Evolutionary conservation across 306 rosid genomes (phyloP).

Genomic region (Potentilla sterilis): DNA sequence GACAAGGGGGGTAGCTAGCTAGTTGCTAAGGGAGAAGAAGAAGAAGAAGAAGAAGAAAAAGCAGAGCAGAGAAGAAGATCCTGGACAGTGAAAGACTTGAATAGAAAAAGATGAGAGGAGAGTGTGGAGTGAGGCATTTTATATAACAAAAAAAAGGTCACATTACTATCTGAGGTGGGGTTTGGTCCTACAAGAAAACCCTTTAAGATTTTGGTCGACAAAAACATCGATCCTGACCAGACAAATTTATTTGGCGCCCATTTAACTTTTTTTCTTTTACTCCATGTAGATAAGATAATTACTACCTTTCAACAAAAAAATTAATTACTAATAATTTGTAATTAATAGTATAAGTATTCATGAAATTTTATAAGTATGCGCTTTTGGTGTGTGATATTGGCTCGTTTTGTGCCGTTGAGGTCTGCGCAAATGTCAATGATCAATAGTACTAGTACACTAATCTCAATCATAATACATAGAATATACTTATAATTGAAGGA

Average conservation of each 20-base stretch:
- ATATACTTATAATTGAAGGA: too few relatives aligned
- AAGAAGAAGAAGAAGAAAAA: constrained; percentile 7
- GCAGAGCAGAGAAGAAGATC: neutral
- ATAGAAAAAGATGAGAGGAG: constrained; percentile 18
- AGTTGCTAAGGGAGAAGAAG: neutral
- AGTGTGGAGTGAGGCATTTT: constrained; percentile 16
- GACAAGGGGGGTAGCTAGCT: neutral
- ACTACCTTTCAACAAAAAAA: too few relatives aligned
- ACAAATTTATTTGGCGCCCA: constrained; percentile 29
- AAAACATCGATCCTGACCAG: constrained; percentile 20
- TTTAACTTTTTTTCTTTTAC: neutral
- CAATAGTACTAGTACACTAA: neutral
- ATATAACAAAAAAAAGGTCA: constrained; percentile 8
- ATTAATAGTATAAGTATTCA: constrained; percentile 1
- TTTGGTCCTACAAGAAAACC: constrained; percentile 19
- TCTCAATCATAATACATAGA: neutral
- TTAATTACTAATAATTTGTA: neutral
- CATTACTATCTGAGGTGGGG: neutral
- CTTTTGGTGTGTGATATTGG: neutral
- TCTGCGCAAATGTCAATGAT: constrained; percentile 9
- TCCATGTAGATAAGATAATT: neutral
- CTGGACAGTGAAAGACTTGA: neutral
- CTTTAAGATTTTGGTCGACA: constrained; percentile 23
- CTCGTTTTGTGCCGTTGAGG: neutral
- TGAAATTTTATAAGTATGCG: neutral